These are phyloP conservation scores for Cordyceps javanica DNA, from an alignment of 2,329 filamentous ascomycete genomes.

Conservation along the genomic window DNA sequence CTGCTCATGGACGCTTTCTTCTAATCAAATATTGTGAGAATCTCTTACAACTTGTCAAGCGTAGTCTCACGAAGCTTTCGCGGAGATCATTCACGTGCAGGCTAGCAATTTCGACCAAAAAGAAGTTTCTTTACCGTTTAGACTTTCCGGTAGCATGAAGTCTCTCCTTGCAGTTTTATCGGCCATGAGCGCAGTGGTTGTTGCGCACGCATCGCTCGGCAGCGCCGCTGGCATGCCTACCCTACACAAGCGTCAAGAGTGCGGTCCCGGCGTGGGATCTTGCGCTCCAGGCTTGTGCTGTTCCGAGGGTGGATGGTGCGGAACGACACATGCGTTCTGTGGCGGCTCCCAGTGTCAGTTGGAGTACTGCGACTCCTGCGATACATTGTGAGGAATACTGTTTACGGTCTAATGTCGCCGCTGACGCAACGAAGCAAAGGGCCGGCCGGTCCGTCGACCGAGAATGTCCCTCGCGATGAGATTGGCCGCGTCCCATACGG, in stretches of 20 bases:
- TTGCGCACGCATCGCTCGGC: not conserved
- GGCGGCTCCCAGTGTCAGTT: constrained; percentile 33
- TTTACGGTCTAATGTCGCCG: not conserved
- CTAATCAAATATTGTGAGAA: too few relatives aligned
- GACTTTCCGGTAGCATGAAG: not conserved
- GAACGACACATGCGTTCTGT: constrained; percentile 29
- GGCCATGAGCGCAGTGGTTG: not conserved
- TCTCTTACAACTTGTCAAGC: too few relatives aligned
- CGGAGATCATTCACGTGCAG: too few relatives aligned
- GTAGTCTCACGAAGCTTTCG: too few relatives aligned
- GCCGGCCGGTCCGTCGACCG: constrained; percentile 27
- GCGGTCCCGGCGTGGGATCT: constrained; percentile 30
- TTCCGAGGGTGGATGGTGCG: constrained; percentile 32
- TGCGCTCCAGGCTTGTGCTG: constrained; percentile 30
- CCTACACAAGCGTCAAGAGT: constrained; percentile 16
- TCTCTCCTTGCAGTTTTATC: not conserved
- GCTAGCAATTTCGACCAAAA: too few relatives aligned
- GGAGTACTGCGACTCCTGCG: constrained; percentile 33
- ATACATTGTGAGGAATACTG: constrained; percentile 31
- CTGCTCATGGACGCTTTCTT: too few relatives aligned
- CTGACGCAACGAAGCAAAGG: constrained; percentile 9
- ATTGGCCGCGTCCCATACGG: constrained; percentile 33
- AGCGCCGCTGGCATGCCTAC: not conserved
- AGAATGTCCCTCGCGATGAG: constrained; percentile 23
- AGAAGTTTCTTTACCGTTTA: not conserved